Evolutionary conservation across 2,329 filamentous ascomycete species (phyloP).

Genomic region (Colletotrichum gigasporum): DNA sequence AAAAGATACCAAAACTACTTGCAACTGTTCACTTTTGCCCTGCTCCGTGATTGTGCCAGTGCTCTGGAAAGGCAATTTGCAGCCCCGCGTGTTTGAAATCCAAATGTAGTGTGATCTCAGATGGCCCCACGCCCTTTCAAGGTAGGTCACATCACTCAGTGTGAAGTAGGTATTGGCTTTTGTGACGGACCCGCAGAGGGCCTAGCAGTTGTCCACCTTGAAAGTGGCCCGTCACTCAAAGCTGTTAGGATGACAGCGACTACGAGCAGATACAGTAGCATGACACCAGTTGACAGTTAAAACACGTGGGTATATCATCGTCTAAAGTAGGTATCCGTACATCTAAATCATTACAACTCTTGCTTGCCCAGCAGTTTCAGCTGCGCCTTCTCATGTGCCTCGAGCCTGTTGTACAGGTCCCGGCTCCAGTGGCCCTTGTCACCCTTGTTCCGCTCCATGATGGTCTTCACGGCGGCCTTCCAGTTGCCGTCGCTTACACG

Average conservation of each 20-base stretch:
- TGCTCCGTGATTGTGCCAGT: not conserved
- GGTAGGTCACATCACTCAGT: too few species aligned
- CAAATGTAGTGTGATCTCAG: too few species aligned
- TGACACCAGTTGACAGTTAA: too few species aligned
- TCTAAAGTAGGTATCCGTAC: not conserved
- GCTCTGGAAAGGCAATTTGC: too few species aligned
- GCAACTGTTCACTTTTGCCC: not conserved
- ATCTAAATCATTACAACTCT: constrained; percentile 40
- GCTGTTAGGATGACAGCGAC: not conserved
- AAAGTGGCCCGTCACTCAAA: not conserved
- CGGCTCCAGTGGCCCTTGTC: constrained; percentile 31
- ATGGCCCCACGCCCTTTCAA: too few species aligned
- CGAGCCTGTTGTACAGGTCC: constrained; percentile 23
- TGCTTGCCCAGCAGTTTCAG: constrained; percentile 33
- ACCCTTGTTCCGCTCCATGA: constrained; percentile 23
- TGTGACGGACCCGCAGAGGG: too few species aligned
- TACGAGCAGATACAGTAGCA: not conserved
- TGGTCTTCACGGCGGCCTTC: constrained; percentile 21
- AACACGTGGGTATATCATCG: constrained; percentile 8
- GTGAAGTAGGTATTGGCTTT: too few species aligned
- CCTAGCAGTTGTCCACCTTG: too few species aligned
- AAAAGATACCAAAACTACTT: constrained; percentile 27
- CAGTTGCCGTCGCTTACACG: constrained; percentile 29
- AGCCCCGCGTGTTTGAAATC: not conserved
- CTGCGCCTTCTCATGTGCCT: constrained; percentile 29